These are phyloP conservation scores for Eutypa lata DNA, from an alignment of 2,329 filamentous ascomycete species.

Conservation along the genomic window DNA sequence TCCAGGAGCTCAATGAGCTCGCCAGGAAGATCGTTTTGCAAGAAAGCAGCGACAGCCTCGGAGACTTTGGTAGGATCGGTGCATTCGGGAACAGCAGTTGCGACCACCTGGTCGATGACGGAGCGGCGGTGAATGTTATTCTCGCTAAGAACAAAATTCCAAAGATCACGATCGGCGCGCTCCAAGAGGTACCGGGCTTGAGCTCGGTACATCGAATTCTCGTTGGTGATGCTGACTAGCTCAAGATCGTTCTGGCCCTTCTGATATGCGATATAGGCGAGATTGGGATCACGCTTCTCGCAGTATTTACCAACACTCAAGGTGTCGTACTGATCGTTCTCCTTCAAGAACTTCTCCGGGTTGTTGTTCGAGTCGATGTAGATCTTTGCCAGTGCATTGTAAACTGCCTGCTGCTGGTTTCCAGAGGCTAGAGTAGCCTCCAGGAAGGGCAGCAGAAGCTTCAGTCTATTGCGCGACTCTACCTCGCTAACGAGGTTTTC, in stretches of 20 bases:
- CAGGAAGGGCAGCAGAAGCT: slow-evolving; percentile 92
- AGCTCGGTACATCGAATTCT: slow-evolving; percentile 99
- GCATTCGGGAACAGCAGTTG: slow-evolving; percentile 89
- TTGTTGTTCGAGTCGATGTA: slow-evolving; percentile 99
- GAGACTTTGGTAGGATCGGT: slow-evolving; percentile 93
- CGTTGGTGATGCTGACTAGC: slow-evolving; percentile 95
- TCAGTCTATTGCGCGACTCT: slow-evolving; percentile 92
- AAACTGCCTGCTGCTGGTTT: slow-evolving; percentile 94
- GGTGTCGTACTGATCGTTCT: slow-evolving; percentile 96
- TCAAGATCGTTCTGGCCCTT: slow-evolving; percentile 98
- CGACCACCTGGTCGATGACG: slow-evolving; percentile 92
- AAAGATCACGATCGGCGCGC: slow-evolving; percentile 84
- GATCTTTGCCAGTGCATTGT: slow-evolving; percentile 97
- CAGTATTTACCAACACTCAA: slow-evolving; percentile 94
- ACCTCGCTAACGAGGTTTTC: slow-evolving; percentile 92
- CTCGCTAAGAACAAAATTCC: slow-evolving; percentile 89
- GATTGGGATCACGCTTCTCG: slow-evolving; percentile 94
- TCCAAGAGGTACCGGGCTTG: slow-evolving; percentile 94
- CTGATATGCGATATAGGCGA: slow-evolving; percentile 90
- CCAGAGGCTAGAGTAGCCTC: slow-evolving; percentile 86
- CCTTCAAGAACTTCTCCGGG: slow-evolving; percentile 93
- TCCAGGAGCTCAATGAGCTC: slow-evolving; percentile 97
- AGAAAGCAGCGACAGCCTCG: slow-evolving; percentile 88
- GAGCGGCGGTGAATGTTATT: slow-evolving; percentile 96
- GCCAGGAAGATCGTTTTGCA: slow-evolving; percentile 83